phyloP scores from a whole-genome alignment of 2,329 filamentous ascomycete species.

The Juglanconis juglandina region DNA sequence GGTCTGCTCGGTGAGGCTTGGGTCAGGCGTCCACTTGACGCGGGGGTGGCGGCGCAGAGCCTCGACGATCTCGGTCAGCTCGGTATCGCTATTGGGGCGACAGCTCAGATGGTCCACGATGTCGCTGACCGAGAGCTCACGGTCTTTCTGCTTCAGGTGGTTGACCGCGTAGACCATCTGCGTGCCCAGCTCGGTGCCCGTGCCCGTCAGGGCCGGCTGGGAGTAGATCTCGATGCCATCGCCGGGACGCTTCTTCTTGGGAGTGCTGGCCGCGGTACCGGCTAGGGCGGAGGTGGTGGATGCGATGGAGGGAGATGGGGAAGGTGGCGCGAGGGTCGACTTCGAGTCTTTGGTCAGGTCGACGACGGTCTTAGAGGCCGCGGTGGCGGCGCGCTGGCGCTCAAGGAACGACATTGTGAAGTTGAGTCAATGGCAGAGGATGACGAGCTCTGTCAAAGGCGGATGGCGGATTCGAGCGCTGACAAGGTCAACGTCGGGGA shows the following conservation, averaged over 20 bases:
- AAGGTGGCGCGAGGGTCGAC: slow-evolving; percentile 53
- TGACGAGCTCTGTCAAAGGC: background rate
- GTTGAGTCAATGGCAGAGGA: slow-evolving; percentile 8
- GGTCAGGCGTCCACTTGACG: slow-evolving; percentile 55
- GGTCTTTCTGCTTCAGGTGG: slow-evolving; percentile 71
- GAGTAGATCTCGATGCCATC: slow-evolving; percentile 61
- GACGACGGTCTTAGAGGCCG: slow-evolving; percentile 58
- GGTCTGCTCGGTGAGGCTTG: slow-evolving; percentile 61
- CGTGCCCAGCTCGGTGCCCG: slow-evolving; percentile 77
- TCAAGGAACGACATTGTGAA: slow-evolving; percentile 60
- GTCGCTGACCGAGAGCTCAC: slow-evolving; percentile 67
- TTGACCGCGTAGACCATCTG: slow-evolving; percentile 85
- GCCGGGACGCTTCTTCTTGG: slow-evolving; percentile 54
- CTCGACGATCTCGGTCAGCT: slow-evolving; percentile 62
- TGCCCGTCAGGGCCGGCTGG: slow-evolving; percentile 72
- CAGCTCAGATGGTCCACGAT: slow-evolving; percentile 79
- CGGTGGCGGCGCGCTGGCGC: slow-evolving; percentile 60
- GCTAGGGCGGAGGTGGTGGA: slow-evolving; percentile 47
- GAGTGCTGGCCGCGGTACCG: slow-evolving; percentile 53
- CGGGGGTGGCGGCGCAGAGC: slow-evolving; percentile 65
- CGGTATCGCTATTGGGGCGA: slow-evolving; percentile 56
- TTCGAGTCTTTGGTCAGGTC: slow-evolving; percentile 49
- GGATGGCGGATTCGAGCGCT: background rate
- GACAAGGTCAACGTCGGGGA: slow-evolving; percentile 10
- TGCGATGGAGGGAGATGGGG: slow-evolving; percentile 57